A percentile compares a stretch with the other conserved stretches of the same genome.
These are phyloP conservation scores for Dissoconium aciculare DNA, from an alignment of 2,329 filamentous ascomycete genomes.

Conservation along the genomic window DNA sequence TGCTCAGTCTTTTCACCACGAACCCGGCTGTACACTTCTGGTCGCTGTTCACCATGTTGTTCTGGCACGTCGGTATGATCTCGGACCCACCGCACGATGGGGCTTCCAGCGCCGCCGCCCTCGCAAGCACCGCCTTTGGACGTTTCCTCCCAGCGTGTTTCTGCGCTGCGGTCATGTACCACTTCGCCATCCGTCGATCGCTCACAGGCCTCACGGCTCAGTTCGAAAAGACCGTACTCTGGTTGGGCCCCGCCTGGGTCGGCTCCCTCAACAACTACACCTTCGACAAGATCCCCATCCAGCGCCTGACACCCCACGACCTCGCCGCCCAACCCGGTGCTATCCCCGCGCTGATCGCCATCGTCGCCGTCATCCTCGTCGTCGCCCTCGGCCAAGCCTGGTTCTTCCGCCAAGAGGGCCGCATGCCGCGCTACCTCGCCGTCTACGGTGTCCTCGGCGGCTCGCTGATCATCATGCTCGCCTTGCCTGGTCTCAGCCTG, in stretches of 20 bases:
- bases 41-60: constrained; percentile 64
- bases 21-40: constrained; percentile 74
- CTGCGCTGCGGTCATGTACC: constrained; percentile 73
- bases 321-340: constrained; percentile 80
- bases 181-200: constrained; percentile 61
- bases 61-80: constrained; percentile 79
- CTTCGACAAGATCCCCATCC: constrained; percentile 83
- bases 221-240: constrained; percentile 77
- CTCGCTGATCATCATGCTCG: constrained; percentile 54
- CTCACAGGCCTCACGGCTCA: constrained; percentile 63
- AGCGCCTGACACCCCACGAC: constrained; percentile 80
- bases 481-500: constrained; percentile 61
- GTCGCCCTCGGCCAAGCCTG: constrained; percentile 66
- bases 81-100: constrained; percentile 68
- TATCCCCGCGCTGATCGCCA: constrained; percentile 61
- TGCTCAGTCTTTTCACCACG: constrained; percentile 68
- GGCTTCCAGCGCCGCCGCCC: constrained; percentile 11
- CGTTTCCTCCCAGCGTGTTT: constrained; percentile 66
- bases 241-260: constrained; percentile 81
- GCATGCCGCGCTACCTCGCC: constrained; percentile 60
- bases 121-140: background rate
- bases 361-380: constrained; percentile 53
- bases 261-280: constrained; percentile 91
- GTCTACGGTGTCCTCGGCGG: constrained; percentile 57
- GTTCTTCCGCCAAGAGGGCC: constrained; percentile 72